Base-by-base conservation (phyloP, 768 basidiomycete species). In the Pluteus cervinus region DNA sequence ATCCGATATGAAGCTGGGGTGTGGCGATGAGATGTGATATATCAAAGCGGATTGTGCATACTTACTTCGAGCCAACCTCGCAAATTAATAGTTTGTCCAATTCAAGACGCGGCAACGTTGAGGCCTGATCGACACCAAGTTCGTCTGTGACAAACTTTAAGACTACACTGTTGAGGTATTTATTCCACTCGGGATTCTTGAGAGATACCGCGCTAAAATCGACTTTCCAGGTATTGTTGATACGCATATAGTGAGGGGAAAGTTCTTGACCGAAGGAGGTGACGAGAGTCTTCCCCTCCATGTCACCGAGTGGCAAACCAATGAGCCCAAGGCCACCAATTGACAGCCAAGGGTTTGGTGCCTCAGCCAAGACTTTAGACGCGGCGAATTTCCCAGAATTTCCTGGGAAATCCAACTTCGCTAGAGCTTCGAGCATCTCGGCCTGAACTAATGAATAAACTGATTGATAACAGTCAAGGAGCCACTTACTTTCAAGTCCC, bases 1-100 rank as follows among this genome's bases (percentile, higher is more conserved):
- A 40, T 63, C 60, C 2, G 55, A 52, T 12, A 60, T 40, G 36
- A 65, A 63, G 33, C 64, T 60, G 23, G 11, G n/a, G n/a, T n/a
- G n/a, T n/a, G n/a, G n/a, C n/a, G n/a, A n/a, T n/a, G n/a, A n/a
- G n/a, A n/a, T n/a, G n/a, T 9, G 5, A n/a, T 7, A 36, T 24
- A 24, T 36, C 9, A 36, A 7, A 32, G 18, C 7, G 8, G 15
- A 16, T 2, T 23, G 15, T 2, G 3, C 9, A 7, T 8, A 21
- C 37, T 18, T 33, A 68, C 65, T 61, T 60, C 4, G 65, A 65
- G 11, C 64, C 60, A 0, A 50, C 54, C 34, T 66, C 55, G 33
- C 64, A 63, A 2, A 68, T 36, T 2, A 66, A 44, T 1, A 66
- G 53, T 40, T 68, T 66, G 44, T 63, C 54, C 5, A 62, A 41